Evolutionary conservation across 768 basidiomycete species (phyloP).

Genomic region (Russula virescens): DNA sequence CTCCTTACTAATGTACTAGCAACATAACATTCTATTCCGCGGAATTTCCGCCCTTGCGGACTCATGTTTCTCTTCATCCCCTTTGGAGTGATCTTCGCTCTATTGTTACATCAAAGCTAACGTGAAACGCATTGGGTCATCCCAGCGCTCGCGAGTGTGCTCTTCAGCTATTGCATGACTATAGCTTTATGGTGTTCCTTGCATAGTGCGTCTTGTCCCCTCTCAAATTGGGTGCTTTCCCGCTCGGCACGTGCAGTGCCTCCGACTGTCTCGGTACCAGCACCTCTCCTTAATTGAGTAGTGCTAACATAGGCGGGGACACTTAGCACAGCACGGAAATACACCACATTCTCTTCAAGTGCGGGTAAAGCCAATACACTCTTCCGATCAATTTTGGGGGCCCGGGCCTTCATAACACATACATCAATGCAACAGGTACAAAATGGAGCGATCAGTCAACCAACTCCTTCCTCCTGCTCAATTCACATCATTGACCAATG

Average conservation of each 20-base stretch:
- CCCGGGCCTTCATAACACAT: slow-evolving; percentile 25
- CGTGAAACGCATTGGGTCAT: slow-evolving; percentile 25
- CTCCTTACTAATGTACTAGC: not conserved
- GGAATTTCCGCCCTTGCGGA: slow-evolving; percentile 26
- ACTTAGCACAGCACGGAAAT: slow-evolving; percentile 22
- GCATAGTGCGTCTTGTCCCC: slow-evolving; percentile 18
- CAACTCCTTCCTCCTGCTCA: no score
- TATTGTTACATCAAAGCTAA: slow-evolving; percentile 18
- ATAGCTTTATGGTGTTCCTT: slow-evolving; percentile 25
- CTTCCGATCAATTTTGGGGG: slow-evolving; percentile 23
- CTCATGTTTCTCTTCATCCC: slow-evolving; percentile 25
- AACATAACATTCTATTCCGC: slow-evolving; percentile 25
- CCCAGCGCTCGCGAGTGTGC: slow-evolving; percentile 25
- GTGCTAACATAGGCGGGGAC: not conserved
- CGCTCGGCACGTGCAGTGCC: no score
- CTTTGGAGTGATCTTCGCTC: slow-evolving; percentile 23
- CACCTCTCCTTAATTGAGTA: not conserved
- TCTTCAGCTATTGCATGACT: slow-evolving; percentile 25
- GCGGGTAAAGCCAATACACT: slow-evolving; percentile 24
- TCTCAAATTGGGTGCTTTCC: not conserved
- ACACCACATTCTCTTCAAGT: slow-evolving; percentile 25
- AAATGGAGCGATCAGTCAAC: slow-evolving; percentile 26
- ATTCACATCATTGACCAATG: not conserved
- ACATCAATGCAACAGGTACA: slow-evolving; percentile 23
- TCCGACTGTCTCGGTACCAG: no score